These are phyloP conservation scores for Purpureocillium takamizusanense DNA, from an alignment of 2,329 filamentous ascomycete genomes.

Conservation along the genomic window DNA sequence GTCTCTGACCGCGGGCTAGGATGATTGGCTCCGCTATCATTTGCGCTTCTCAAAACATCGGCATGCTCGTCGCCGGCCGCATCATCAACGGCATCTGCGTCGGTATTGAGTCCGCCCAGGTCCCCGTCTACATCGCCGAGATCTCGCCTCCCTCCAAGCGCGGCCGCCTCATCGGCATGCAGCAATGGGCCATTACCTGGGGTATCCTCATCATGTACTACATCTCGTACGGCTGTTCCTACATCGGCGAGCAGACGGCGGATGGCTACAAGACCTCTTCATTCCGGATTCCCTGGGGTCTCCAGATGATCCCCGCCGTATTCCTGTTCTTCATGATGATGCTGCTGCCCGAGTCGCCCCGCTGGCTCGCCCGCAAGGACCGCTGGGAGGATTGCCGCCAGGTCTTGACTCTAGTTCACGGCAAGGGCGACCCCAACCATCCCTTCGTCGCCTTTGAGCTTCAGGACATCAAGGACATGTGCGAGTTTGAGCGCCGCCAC, in stretches of 20 bases:
- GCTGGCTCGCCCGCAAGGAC: conserved; percentile 54
- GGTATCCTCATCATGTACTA: conserved; percentile 62
- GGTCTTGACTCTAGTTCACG: conserved; percentile 50
- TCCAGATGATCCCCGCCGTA: conserved; percentile 54
- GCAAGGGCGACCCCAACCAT: conserved; percentile 53
- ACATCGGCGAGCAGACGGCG: conserved; percentile 31
- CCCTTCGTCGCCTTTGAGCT: conserved; percentile 61
- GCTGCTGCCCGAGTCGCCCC: conserved; percentile 51
- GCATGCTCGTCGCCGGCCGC: conserved; percentile 43
- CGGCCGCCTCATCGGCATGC: conserved; percentile 59
- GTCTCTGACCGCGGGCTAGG: conserved; percentile 26
- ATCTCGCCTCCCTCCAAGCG: conserved; percentile 46
- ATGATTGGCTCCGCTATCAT: conserved; percentile 36
- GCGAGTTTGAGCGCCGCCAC: conserved; percentile 64
- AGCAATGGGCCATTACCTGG: conserved; percentile 68
- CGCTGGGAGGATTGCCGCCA: conserved; percentile 50
- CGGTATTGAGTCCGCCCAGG: conserved; percentile 57
- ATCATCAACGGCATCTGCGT: conserved; percentile 60
- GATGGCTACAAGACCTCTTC: conserved; percentile 36
- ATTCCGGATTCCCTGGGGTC: conserved; percentile 58
- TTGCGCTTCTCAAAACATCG: conserved; percentile 35
- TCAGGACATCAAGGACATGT: conserved; percentile 63
- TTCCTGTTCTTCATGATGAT: conserved; percentile 50
- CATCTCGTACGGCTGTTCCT: conserved; percentile 55
- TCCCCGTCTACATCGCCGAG: conserved; percentile 63